These are phyloP conservation scores for Aspergillus neoniger DNA, from an alignment of 2,329 filamentous ascomycete species.

Conservation along the genomic window DNA sequence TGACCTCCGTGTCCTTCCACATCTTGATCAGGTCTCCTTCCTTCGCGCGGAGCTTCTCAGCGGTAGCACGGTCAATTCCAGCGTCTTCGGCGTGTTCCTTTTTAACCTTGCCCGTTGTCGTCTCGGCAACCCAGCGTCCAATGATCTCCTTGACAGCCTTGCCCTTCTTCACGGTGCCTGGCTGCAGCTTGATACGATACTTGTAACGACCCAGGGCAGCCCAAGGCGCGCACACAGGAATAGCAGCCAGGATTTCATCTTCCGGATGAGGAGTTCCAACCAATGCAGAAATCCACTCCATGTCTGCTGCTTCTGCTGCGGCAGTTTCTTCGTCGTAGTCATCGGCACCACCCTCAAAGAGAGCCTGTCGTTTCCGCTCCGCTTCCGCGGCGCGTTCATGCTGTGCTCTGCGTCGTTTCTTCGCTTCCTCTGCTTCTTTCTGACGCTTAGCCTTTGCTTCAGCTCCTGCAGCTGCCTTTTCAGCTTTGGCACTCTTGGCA, in stretches of 20 bases:
- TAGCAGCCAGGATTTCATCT: constrained; percentile 69
- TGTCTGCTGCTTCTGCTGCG: constrained; percentile 50
- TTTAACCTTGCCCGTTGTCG: constrained; percentile 48
- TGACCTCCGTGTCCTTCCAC: constrained; percentile 78
- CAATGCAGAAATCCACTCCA: constrained; percentile 64
- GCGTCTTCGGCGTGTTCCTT: constrained; percentile 61
- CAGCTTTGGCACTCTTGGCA: constrained; percentile 56
- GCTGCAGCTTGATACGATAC: constrained; percentile 94
- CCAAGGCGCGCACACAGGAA: constrained; percentile 66
- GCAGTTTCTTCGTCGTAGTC: constrained; percentile 58
- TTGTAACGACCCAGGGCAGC: constrained; percentile 69
- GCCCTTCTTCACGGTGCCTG: constrained; percentile 85
- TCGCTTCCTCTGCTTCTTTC: constrained; percentile 69
- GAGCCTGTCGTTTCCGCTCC: constrained; percentile 66
- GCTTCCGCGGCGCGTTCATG: constrained; percentile 72
- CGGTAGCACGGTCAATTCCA: constrained; percentile 53
- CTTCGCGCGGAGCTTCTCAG: constrained; percentile 77
- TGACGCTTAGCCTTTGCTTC: constrained; percentile 68
- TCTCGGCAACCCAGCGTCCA: constrained; percentile 73
- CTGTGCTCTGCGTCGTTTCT: constrained; percentile 75
- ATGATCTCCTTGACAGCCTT: constrained; percentile 91
- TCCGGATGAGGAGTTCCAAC: constrained; percentile 76
- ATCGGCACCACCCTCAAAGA: constrained; percentile 68
- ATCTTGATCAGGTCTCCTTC: constrained; percentile 83
- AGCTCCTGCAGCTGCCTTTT: constrained; percentile 63